phyloP scores from a whole-genome alignment of 768 basidiomycete species.

The Pisolithus marmoratus region DNA sequence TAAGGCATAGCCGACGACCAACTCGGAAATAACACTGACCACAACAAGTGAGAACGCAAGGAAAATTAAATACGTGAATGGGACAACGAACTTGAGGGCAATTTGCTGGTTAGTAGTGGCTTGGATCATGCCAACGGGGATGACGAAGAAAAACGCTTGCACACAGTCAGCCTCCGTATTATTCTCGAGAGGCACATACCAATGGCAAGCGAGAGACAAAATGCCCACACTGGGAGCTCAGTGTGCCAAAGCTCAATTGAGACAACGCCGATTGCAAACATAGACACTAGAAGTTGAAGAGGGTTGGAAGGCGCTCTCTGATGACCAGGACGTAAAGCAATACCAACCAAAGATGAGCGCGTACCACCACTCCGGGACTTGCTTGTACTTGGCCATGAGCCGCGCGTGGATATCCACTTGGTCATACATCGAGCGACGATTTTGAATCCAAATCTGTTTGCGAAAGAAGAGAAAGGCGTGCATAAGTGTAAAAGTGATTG shows the following conservation, averaged over 20 bases:
- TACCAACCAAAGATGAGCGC: slow-evolving; percentile 26
- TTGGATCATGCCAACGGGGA: slow-evolving; percentile 75
- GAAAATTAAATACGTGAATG: background rate
- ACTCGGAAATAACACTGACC: slow-evolving; percentile 58
- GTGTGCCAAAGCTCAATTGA: slow-evolving; percentile 61
- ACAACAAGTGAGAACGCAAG: background rate
- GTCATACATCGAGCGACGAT: slow-evolving; percentile 65
- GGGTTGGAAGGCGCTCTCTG: slow-evolving; percentile 38
- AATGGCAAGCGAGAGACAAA: slow-evolving; percentile 36
- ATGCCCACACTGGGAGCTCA: slow-evolving; percentile 38
- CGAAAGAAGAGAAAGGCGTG: slow-evolving; percentile 75
- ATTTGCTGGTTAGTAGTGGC: slow-evolving; percentile 79
- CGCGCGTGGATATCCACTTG: slow-evolving; percentile 72
- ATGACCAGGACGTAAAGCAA: slow-evolving; percentile 6
- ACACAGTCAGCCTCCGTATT: background rate
- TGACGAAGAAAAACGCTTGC: slow-evolving; percentile 51
- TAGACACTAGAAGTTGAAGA: slow-evolving; percentile 40
- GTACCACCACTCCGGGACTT: slow-evolving; percentile 65
- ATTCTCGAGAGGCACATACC: slow-evolving; percentile 24
- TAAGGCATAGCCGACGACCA: slow-evolving; percentile 54
- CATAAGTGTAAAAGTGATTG: slow-evolving; percentile 67
- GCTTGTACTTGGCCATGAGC: slow-evolving; percentile 52
- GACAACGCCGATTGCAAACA: slow-evolving; percentile 59
- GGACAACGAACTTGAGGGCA: slow-evolving; percentile 35
- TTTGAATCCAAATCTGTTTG: slow-evolving; percentile 71